phyloP scores from a whole-genome alignment of 805 yeast genomes.

The Candida loeiensis region DNA sequence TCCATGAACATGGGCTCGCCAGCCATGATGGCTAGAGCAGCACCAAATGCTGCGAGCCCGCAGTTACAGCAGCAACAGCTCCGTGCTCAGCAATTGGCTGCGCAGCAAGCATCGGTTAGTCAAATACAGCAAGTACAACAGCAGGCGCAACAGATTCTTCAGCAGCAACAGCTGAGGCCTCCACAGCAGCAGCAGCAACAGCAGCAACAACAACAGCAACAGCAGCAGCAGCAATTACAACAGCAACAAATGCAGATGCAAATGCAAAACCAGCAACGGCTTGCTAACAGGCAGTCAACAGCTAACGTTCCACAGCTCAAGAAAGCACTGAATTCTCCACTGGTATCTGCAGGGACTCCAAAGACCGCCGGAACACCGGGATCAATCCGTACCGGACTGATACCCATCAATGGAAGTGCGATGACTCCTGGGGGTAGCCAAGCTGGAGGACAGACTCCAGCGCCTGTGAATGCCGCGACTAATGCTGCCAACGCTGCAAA shows the following conservation, averaged over 20 bases:
- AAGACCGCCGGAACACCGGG: slow-evolving; percentile 7
- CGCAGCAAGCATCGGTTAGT: slow-evolving; percentile 10
- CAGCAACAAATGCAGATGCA: slow-evolving; percentile 11
- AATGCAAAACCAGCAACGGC: slow-evolving; percentile 9
- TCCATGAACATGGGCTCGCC: slow-evolving; percentile 9
- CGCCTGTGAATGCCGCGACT: slow-evolving; percentile 8
- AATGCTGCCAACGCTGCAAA: slow-evolving; percentile 43
- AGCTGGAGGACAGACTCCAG: slow-evolving; percentile 7
- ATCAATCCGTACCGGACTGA: slow-evolving; percentile 5
- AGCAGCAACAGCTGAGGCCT: slow-evolving; percentile 10
- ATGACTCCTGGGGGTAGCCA: slow-evolving; percentile 23
- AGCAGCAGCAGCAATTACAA: slow-evolving; percentile 10
- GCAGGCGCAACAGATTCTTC: slow-evolving; percentile 14
- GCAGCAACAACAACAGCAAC: slow-evolving; percentile 7
- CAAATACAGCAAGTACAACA: slow-evolving; percentile 15
- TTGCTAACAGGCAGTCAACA: slow-evolving; percentile 3
- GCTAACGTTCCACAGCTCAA: slow-evolving; percentile 3
- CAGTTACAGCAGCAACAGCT: slow-evolving; percentile 15
- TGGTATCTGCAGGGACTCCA: slow-evolving; percentile 3
- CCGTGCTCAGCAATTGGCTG: slow-evolving; percentile 11
- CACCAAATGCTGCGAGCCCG: slow-evolving; percentile 5
- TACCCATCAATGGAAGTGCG: slow-evolving; percentile 24
- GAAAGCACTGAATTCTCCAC: slow-evolving; percentile 5
- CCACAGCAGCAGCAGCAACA: slow-evolving; percentile 8
- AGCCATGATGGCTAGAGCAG: slow-evolving; percentile 3